Percentiles rank a stretch among this genome's conserved stretches.
These are phyloP conservation scores for Endotrypanum monterogeii DNA, from an alignment of 208 protist species.

Conservation along the genomic window DNA sequence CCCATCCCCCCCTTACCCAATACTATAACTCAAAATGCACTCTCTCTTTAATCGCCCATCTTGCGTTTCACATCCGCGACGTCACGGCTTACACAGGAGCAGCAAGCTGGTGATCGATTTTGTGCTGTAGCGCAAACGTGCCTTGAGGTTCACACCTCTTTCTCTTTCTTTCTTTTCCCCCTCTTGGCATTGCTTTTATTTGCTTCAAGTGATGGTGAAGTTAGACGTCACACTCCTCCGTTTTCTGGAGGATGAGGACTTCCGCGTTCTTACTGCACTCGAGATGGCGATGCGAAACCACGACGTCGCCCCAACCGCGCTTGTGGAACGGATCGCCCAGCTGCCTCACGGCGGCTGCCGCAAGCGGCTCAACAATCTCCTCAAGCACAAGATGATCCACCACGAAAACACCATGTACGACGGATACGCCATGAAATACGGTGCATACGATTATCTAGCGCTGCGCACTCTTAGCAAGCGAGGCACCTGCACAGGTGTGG, in stretches of 20 bases:
- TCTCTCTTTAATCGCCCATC: no score
- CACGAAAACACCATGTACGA: conserved; percentile 96
- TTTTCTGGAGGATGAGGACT: conserved; percentile 92
- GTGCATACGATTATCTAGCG: conserved; percentile 99
- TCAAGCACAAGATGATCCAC: conserved; percentile 95
- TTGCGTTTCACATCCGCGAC: background rate
- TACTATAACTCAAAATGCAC: background rate
- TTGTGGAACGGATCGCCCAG: conserved; percentile 96
- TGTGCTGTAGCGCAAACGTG: background rate
- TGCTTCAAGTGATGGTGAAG: conserved; percentile 79
- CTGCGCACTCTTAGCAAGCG: conserved; percentile 95
- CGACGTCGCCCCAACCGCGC: conserved; percentile 94
- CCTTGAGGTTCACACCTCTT: background rate
- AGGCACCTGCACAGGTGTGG: conserved; percentile 89
- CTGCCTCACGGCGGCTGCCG: conserved; percentile 93
- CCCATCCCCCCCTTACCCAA: background rate
- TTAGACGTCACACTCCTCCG: conserved; percentile 85
- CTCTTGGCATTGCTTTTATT: background rate
- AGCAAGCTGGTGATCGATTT: background rate
- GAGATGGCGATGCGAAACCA: conserved; percentile 99
- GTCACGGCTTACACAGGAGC: background rate
- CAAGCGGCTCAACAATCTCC: conserved; percentile 88
- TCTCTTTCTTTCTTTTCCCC: background rate
- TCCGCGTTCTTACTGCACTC: conserved; percentile 90
- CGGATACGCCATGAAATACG: conserved; percentile 98